Conservation (phyloP, 2,329 filamentous ascomycete genomes). For the Aspergillus sp. region DNA sequence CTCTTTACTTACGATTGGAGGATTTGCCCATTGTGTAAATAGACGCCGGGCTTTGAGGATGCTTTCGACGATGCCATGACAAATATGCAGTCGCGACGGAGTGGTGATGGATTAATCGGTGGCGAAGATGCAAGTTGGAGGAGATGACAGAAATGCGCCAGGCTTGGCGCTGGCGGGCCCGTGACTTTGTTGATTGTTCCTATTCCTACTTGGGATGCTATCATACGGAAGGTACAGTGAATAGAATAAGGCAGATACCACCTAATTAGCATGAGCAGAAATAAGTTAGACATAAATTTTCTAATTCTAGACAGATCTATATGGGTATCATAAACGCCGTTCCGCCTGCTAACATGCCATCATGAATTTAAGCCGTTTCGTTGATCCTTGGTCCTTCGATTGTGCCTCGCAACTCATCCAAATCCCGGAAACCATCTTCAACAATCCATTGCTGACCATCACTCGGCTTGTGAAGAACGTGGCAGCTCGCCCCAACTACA, state of each 20-base stretch:
- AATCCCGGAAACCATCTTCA: slow-evolving; percentile 78
- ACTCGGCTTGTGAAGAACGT: slow-evolving; percentile 65
- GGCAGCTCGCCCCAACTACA: slow-evolving; percentile 81
- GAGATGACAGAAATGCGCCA: not conserved
- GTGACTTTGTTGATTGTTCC: slow-evolving; percentile 9
- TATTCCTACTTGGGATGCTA: not conserved
- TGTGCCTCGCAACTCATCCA: slow-evolving; percentile 54
- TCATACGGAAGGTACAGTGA: not conserved
- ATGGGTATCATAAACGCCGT: slow-evolving; percentile 14
- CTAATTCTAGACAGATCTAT: slow-evolving; percentile 9
- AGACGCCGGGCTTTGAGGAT: slow-evolving; percentile 29
- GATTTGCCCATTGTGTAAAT: slow-evolving; percentile 42
- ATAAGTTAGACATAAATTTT: not conserved
- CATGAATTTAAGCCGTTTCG: slow-evolving; percentile 1
- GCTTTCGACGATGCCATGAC: slow-evolving; percentile 34
- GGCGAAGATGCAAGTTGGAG: not conserved
- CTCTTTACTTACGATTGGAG: slow-evolving; percentile 31
- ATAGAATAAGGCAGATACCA: not conserved
- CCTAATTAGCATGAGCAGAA: not conserved
- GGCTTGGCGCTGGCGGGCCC: slow-evolving; percentile 12
- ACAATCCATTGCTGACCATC: slow-evolving; percentile 72
- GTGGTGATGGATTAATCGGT: slow-evolving; percentile 8
- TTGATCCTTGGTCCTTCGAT: slow-evolving; percentile 3
- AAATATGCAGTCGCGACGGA: not conserved
- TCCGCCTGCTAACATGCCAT: not conserved